A percentile compares a stretch with the other conserved stretches of the same genome.
Conservation (phyloP, 208 protist species). For the Acanthamoeba healyi region DNA sequence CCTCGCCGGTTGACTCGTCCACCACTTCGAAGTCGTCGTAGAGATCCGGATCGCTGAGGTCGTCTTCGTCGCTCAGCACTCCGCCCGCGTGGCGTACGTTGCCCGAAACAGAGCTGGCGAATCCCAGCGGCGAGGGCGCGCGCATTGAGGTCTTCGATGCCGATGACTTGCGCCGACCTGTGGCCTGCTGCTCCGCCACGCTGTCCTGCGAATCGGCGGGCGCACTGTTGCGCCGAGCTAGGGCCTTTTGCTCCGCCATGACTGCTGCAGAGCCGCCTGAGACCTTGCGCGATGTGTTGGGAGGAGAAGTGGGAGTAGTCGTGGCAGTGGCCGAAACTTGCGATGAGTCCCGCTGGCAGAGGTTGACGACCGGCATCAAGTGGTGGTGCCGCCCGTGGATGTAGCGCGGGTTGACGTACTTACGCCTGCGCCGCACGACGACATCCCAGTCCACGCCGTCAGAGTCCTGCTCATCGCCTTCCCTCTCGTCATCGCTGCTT, state of each 20-base stretch:
- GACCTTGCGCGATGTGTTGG: not conserved
- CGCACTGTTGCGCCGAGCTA: not conserved
- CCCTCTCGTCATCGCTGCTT: not conserved
- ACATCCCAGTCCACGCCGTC: not conserved
- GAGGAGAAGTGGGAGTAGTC: not conserved
- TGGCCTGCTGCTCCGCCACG: not conserved
- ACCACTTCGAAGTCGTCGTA: conserved; percentile 31
- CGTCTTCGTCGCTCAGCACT: conserved; percentile 10
- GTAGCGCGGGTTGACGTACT: conserved; percentile 60
- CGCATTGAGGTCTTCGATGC: not conserved
- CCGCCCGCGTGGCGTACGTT: not conserved
- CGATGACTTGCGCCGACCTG: not conserved
- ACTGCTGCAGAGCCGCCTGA: not conserved
- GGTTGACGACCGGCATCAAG: conserved; percentile 59
- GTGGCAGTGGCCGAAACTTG: not conserved
- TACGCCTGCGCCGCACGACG: not conserved
- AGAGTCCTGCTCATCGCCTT: not conserved
- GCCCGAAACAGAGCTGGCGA: not conserved
- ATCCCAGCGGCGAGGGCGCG: not conserved
- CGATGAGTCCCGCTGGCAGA: conserved; percentile 34
- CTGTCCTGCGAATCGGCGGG: not conserved
- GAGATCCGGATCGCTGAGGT: not conserved
- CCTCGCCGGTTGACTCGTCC: not conserved
- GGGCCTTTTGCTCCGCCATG: too few relatives aligned
- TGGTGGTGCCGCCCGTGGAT: conserved; percentile 71